Conservation (phyloP, 2,329 filamentous ascomycete genomes). For the Cytospora piceae region DNA sequence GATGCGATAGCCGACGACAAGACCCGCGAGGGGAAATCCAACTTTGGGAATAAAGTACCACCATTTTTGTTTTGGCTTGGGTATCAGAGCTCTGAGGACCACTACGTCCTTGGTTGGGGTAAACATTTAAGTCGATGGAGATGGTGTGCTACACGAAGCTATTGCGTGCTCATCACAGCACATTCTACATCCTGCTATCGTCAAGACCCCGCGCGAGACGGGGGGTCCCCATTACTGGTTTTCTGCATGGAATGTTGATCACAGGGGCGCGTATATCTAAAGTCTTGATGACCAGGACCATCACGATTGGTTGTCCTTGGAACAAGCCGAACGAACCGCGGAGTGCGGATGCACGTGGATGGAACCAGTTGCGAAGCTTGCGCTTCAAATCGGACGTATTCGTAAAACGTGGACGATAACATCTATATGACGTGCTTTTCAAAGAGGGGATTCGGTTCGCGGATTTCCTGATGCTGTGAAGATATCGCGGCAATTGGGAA, state of each 20-base stretch:
- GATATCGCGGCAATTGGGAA: not conserved
- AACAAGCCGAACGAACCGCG: not conserved
- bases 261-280: constrained; percentile 4
- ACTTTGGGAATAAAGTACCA: not conserved
- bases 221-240: not conserved
- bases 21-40: not conserved
- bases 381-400: constrained; percentile 1
- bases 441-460: not conserved
- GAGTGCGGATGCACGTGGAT: not conserved
- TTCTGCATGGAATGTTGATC: not conserved
- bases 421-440: constrained; percentile 14
- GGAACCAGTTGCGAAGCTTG: not conserved
- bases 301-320: constrained; percentile 6
- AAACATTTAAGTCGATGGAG: not conserved
- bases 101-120: not conserved
- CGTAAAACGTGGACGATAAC: constrained; percentile 17
- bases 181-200: constrained; percentile 1
- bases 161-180: constrained; percentile 24
- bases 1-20: not conserved
- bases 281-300: not conserved
- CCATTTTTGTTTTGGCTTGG: not conserved
- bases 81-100: not conserved
- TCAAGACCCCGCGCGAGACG: constrained; percentile 3
- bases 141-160: constrained; percentile 29
- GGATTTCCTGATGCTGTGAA: constrained; percentile 4